These are phyloP conservation scores for Puya raimondii DNA, from an alignment of 176 grass and related monocot species.

Conservation along the genomic window DNA sequence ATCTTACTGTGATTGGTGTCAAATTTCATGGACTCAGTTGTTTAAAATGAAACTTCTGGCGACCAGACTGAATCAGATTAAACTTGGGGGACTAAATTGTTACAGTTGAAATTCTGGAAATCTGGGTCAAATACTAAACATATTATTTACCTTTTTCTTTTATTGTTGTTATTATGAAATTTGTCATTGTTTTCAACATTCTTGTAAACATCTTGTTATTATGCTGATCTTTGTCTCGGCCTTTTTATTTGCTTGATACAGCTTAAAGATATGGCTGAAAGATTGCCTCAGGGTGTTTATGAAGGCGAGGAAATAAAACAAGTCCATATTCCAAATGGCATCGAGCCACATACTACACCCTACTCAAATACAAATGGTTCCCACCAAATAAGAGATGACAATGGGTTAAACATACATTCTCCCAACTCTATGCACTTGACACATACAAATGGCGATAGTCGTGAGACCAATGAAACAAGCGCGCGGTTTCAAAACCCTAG, in stretches of 20 bases:
- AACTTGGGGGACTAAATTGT: too few species aligned
- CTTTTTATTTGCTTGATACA: slow-evolving; percentile 27
- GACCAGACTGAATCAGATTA: too few species aligned
- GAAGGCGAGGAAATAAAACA: slow-evolving; percentile 43
- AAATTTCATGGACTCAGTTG: too few species aligned
- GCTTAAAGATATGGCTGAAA: slow-evolving; percentile 96
- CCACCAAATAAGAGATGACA: slow-evolving; percentile 46
- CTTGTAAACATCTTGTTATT: not conserved
- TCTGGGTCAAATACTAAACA: too few species aligned
- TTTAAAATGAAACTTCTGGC: too few species aligned
- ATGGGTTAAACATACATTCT: slow-evolving; percentile 17
- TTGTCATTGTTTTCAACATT: not conserved
- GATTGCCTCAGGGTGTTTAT: slow-evolving; percentile 56
- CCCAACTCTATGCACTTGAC: slow-evolving; percentile 16
- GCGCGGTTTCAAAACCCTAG: slow-evolving; percentile 26
- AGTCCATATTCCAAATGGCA: slow-evolving; percentile 32
- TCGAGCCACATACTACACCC: slow-evolving; percentile 27
- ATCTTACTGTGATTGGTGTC: too few species aligned
- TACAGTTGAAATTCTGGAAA: too few species aligned
- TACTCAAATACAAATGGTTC: slow-evolving; percentile 43
- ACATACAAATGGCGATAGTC: slow-evolving; percentile 33
- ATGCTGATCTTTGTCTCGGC: slow-evolving; percentile 12
- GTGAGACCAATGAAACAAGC: slow-evolving; percentile 42
- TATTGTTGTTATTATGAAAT: not conserved
- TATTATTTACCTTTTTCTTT: not conserved